These are phyloP conservation scores for Alternaria brassicicola DNA, from an alignment of 2,329 filamentous ascomycete species.

Conservation along the genomic window DNA sequence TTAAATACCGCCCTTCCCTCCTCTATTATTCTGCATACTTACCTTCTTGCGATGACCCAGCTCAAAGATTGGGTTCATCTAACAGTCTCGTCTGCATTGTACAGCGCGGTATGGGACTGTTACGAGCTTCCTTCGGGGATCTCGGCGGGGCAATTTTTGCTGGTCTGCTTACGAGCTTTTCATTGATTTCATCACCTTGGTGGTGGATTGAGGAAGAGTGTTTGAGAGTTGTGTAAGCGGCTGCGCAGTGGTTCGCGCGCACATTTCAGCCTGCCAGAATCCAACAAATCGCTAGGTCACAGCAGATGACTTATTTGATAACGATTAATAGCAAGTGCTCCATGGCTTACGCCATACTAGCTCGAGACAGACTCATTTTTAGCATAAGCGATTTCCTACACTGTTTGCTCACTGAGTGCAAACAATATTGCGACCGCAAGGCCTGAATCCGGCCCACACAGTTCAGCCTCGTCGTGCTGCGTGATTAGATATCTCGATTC, in stretches of 20 bases:
- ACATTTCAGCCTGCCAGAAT: too few species aligned
- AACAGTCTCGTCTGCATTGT: slow-evolving; percentile 46
- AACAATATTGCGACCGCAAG: background rate
- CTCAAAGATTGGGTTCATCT: slow-evolving; percentile 42
- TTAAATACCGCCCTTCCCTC: background rate
- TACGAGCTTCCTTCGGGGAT: slow-evolving; percentile 46
- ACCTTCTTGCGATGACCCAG: slow-evolving; percentile 45
- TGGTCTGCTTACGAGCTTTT: slow-evolving; percentile 41
- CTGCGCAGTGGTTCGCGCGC: too few species aligned
- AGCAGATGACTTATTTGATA: too few species aligned
- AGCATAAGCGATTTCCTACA: background rate
- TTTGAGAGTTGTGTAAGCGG: background rate
- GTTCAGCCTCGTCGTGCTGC: background rate
- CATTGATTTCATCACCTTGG: slow-evolving; percentile 45
- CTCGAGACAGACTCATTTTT: background rate
- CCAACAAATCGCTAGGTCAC: too few species aligned
- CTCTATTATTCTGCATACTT: slow-evolving; percentile 22
- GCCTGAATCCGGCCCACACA: background rate
- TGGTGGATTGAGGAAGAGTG: slow-evolving; percentile 48
- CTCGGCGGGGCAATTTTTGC: slow-evolving; percentile 44
- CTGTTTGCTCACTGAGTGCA: background rate
- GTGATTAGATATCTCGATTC: background rate
- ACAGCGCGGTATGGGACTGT: slow-evolving; percentile 45
- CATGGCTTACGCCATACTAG: background rate
- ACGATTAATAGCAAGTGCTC: background rate